phyloP scores from a whole-genome alignment of 2,329 filamentous ascomycete genomes.

The Sporothrix euskadiensis region DNA sequence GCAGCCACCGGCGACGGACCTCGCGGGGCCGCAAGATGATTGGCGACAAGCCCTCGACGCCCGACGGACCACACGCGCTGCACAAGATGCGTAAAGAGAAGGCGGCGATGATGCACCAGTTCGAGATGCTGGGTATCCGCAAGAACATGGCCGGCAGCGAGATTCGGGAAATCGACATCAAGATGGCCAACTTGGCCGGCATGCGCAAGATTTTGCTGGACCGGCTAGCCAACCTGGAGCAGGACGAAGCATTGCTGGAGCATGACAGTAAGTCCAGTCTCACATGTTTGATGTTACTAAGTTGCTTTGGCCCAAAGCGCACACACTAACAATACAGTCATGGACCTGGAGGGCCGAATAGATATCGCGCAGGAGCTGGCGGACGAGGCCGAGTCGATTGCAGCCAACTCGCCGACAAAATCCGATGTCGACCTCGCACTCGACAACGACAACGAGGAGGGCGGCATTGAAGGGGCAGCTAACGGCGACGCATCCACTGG shows the following conservation, averaged over 20 bases:
- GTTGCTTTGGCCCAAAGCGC: neutral
- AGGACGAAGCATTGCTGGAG: constrained; percentile 86
- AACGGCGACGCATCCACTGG: constrained; percentile 37
- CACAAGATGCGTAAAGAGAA: constrained; percentile 77
- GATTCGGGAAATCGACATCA: constrained; percentile 94
- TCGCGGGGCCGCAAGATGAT: constrained; percentile 77
- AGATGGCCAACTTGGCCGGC: constrained; percentile 86
- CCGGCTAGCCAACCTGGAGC: constrained; percentile 79
- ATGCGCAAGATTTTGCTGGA: constrained; percentile 94
- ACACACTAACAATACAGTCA: constrained; percentile 50
- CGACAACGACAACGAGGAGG: constrained; percentile 49
- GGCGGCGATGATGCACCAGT: constrained; percentile 73
- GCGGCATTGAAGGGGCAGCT: constrained; percentile 26
- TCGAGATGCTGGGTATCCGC: constrained; percentile 87
- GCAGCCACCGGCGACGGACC: constrained; percentile 64
- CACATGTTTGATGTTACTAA: neutral
- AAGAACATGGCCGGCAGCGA: constrained; percentile 98
- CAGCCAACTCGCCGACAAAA: constrained; percentile 52
- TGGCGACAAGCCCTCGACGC: constrained; percentile 55
- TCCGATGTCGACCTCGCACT: constrained; percentile 56
- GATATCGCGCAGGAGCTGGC: constrained; percentile 62
- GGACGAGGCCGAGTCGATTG: constrained; percentile 60
- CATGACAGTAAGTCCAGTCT: constrained; percentile 68
- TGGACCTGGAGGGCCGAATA: constrained; percentile 62
- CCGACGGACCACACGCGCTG: constrained; percentile 65